Conservation (phyloP, 116 monocot species). For the Zostera marina region DNA sequence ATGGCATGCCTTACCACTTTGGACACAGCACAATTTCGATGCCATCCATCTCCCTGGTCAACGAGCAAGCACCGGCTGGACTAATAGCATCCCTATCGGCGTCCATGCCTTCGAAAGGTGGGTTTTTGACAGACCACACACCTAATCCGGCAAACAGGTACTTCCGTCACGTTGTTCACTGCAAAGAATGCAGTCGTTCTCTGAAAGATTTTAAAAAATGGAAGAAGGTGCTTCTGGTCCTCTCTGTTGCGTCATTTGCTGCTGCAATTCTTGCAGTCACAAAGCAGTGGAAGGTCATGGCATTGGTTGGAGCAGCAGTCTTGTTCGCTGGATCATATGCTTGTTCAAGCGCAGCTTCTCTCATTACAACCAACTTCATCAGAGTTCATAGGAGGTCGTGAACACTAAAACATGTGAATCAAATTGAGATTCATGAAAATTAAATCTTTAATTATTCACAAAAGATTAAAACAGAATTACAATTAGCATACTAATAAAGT, state of each 20-base stretch:
- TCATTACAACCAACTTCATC: constrained; percentile 40
- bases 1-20: constrained; percentile 81
- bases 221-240: constrained; percentile 18
- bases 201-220: constrained; percentile 22
- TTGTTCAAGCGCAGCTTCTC: constrained; percentile 11
- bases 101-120: constrained; percentile 58
- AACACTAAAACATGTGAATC: background rate
- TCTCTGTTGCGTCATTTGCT: constrained; percentile 11
- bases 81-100: constrained; percentile 36
- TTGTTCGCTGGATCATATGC: constrained; percentile 16
- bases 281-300: constrained; percentile 29
- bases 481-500: background rate
- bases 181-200: constrained; percentile 35
- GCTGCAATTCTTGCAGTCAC: constrained; percentile 31
- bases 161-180: constrained; percentile 65
- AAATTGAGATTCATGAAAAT: too few species aligned
- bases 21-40: constrained; percentile 39
- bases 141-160: constrained; percentile 42
- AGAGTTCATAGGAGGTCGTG: constrained; percentile 44
- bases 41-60: constrained; percentile 34
- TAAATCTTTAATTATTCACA: background rate
- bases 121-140: constrained; percentile 18
- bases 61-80: constrained; percentile 57
- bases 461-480: background rate
- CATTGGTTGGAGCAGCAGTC: constrained; percentile 12